Evolutionary conservation across 1,139 yeast genomes (phyloP), one percentile per base, ranked within the genome.

Genomic region (Lodderomyces pseudojiufengensis): DNA sequence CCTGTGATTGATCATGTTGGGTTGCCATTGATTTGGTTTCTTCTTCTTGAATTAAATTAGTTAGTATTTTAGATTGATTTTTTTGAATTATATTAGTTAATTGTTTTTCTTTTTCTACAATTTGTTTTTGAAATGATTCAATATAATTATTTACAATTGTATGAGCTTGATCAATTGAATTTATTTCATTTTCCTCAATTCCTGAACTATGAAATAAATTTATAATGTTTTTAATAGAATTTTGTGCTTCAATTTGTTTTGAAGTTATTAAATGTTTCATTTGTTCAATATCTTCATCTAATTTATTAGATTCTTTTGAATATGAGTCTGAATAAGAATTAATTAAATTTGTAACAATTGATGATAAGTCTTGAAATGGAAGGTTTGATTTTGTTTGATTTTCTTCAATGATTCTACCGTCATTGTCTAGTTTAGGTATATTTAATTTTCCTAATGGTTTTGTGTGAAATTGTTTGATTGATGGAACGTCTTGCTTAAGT

Each of bases 301-400:
- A 45, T 13, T 43, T 44, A 9, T 45, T 38, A 27, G 60, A 44
- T 31, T 63, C 59, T 10, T 46, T 46, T 7, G 50, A 43, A 46
- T 72, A 73, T 1, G 73, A 61, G 31, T 61, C 65, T 8, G 74
- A 59, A 29, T 76, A 61, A 0, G 77, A 65, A 33, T 63, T 60
- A 25, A 76, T 54, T 72, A 72, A 61, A 4, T 66, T 61, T 15
- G 51, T 44, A n/a, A 66, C 44, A 70, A 66, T 65, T 0, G 62
- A 50, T 20, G 67, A 54, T 29, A 65, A 52, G 43, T 67, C 73
- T 13, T 47, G 38, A 50, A 61, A 51, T 20, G 61, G 63, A 30
- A 64, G 47, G 31, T 48, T 53, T 15, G 40, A 39, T 14, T 32
- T 26, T 5, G 31, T 30, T 14, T 16, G 8, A 9, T 4, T n/a